phyloP scores from a whole-genome alignment of 495 filamentous ascomycete species.

The Aspergillus olivimuriae region DNA sequence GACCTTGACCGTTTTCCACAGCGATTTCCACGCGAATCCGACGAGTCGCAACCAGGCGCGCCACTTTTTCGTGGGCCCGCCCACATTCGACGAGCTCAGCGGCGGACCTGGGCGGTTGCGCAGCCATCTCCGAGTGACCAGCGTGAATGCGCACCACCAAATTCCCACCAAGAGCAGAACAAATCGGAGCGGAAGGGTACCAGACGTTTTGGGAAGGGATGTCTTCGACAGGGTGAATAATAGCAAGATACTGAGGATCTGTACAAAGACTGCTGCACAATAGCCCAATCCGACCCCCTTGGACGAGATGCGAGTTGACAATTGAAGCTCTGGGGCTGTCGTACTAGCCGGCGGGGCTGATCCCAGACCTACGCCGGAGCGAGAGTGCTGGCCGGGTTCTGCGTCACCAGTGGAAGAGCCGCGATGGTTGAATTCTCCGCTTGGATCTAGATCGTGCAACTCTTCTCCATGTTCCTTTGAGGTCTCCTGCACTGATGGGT shows the following conservation, averaged over 20 bases:
- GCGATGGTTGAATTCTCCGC: constrained; percentile 12
- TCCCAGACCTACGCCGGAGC: not conserved
- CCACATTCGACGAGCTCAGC: constrained; percentile 29
- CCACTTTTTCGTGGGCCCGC: constrained; percentile 19
- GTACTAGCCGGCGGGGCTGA: constrained; percentile 1
- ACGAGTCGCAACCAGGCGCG: constrained; percentile 47
- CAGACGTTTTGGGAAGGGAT: constrained; percentile 32
- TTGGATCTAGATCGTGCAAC: constrained; percentile 15
- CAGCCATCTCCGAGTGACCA: constrained; percentile 77
- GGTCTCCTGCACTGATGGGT: constrained; percentile 30
- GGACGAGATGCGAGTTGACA: constrained; percentile 75
- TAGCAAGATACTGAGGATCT: constrained; percentile 66
- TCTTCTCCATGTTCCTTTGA: constrained; percentile 18
- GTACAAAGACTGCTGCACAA: constrained; percentile 66
- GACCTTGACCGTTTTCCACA: constrained; percentile 70
- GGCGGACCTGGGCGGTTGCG: constrained; percentile 78
- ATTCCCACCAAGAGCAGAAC: constrained; percentile 73
- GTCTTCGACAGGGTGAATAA: constrained; percentile 60
- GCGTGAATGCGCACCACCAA: constrained; percentile 86
- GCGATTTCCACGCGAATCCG: constrained; percentile 70
- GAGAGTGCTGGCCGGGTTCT: constrained; percentile 1
- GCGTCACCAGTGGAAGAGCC: constrained; percentile 32
- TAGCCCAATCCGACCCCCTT: constrained; percentile 79
- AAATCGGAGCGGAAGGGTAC: constrained; percentile 53
- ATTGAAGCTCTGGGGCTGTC: constrained; percentile 59